Evolutionary conservation across 495 filamentous ascomycete genomes (phyloP).

Genomic region (Venustampulla echinocandica): DNA sequence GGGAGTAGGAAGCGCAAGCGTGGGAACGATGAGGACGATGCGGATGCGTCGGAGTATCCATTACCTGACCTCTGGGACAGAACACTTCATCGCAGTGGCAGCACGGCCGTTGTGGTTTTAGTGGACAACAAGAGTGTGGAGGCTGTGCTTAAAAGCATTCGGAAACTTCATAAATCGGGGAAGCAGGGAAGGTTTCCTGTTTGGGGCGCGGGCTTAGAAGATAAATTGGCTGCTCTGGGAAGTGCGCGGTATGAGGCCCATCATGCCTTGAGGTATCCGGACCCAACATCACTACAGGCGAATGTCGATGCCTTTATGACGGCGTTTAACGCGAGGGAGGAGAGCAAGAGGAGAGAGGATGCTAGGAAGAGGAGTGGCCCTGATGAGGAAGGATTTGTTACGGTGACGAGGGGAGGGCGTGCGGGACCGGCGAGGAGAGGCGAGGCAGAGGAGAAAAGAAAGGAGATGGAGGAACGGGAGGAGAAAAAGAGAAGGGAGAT

Average conservation of each 20-base stretch:
- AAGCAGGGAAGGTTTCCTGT: slow-evolving; percentile 30
- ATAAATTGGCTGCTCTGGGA: slow-evolving; percentile 49
- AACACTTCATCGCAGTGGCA: slow-evolving; percentile 60
- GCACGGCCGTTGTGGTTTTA: slow-evolving; percentile 71
- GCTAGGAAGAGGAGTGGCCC: slow-evolving; percentile 62
- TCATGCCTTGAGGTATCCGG: slow-evolving; percentile 61
- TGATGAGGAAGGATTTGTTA: slow-evolving; percentile 93
- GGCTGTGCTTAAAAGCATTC: slow-evolving; percentile 61
- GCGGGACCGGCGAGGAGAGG: slow-evolving; percentile 64
- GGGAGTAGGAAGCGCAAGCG: slow-evolving; percentile 62
- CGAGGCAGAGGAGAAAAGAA: slow-evolving; percentile 61
- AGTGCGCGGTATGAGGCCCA: slow-evolving; percentile 53
- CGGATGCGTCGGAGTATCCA: slow-evolving; percentile 34
- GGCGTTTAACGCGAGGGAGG: slow-evolving; percentile 57
- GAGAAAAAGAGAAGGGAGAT: slow-evolving; percentile 54
- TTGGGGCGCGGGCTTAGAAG: slow-evolving; percentile 57
- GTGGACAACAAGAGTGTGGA: slow-evolving; percentile 71
- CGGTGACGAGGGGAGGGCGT: slow-evolving; percentile 72
- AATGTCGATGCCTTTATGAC: slow-evolving; percentile 77
- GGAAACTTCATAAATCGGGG: slow-evolving; percentile 49
- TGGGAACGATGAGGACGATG: slow-evolving; percentile 40
- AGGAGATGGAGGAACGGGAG: slow-evolving; percentile 64
- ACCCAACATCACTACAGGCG: slow-evolving; percentile 50
- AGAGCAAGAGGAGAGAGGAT: slow-evolving; percentile 52
- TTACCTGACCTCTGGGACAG: slow-evolving; percentile 69